Percentiles rank a stretch among this genome's conserved stretches.
Conservation (phyloP, 179 eudicot genomes). For the Silene vulgaris region DNA sequence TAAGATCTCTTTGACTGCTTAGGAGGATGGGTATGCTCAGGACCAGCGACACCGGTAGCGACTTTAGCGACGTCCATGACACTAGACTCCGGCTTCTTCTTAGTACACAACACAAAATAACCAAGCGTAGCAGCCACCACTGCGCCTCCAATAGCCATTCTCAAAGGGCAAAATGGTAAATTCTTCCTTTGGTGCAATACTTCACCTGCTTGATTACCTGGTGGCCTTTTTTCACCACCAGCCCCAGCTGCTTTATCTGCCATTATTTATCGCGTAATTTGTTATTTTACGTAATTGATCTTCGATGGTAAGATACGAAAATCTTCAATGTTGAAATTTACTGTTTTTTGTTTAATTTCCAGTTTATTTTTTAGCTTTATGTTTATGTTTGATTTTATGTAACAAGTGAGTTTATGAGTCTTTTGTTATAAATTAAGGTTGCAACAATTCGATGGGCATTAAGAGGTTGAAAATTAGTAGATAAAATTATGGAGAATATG, state of each 20-base stretch:
- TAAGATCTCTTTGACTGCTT: slow-evolving; percentile 26
- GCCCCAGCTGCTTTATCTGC: slow-evolving; percentile 22
- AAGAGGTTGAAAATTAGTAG: not conserved
- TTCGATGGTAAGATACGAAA: no score
- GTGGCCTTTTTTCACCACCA: slow-evolving; percentile 23
- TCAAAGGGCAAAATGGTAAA: slow-evolving; percentile 24
- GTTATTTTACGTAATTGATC: not conserved
- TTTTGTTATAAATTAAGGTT: slow-evolving; percentile 5
- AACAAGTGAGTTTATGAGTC: not conserved
- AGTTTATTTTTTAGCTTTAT: not conserved
- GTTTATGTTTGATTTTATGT: not conserved
- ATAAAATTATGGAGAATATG: not conserved
- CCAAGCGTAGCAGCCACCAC: slow-evolving; percentile 32
- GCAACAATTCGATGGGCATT: not conserved
- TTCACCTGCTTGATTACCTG: slow-evolving; percentile 24
- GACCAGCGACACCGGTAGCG: slow-evolving; percentile 30
- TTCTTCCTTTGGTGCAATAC: slow-evolving; percentile 35
- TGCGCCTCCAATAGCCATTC: slow-evolving; percentile 40
- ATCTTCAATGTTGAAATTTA: not conserved
- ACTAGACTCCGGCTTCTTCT: slow-evolving; percentile 60
- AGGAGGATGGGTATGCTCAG: slow-evolving; percentile 34
- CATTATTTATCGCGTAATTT: slow-evolving; percentile 5
- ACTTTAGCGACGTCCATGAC: slow-evolving; percentile 56
- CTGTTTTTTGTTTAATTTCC: not conserved
- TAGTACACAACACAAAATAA: slow-evolving; percentile 41